A percentile compares a stretch with the other conserved stretches of the same genome.
Evolutionary conservation across 208 protist genomes (phyloP).

Genomic region (Trypanosoma caninum): DNA sequence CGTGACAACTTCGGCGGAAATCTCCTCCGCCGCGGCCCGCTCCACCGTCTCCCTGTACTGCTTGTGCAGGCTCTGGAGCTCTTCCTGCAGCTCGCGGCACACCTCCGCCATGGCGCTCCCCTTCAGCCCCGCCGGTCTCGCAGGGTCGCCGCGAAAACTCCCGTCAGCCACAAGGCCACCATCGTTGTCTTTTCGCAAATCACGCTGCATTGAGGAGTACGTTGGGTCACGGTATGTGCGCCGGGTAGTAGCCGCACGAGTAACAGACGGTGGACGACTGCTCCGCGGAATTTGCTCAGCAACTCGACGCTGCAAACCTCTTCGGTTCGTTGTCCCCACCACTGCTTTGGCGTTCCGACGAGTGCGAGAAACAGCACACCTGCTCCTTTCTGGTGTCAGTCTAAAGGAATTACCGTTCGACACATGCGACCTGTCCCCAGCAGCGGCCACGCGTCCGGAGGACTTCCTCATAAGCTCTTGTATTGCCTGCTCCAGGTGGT

Average conservation of each 20-base stretch:
- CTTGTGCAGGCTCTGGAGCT: slow-evolving; percentile 60
- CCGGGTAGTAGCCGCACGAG: slow-evolving; percentile 12
- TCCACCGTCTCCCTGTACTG: slow-evolving; percentile 72
- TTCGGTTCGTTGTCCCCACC: background rate
- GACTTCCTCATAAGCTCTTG: slow-evolving; percentile 28
- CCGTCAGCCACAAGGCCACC: background rate
- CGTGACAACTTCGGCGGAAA: slow-evolving; percentile 53
- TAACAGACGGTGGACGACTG: slow-evolving; percentile 9
- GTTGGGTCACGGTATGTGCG: slow-evolving; percentile 76
- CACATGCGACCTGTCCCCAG: slow-evolving; percentile 1
- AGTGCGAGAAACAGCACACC: background rate
- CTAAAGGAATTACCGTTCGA: slow-evolving; percentile 2
- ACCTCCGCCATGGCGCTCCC: slow-evolving; percentile 48
- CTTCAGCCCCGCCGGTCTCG: background rate
- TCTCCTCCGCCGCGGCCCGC: slow-evolving; percentile 41
- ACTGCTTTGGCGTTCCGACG: background rate
- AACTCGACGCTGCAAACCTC: background rate
- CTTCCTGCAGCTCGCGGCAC: slow-evolving; percentile 53
- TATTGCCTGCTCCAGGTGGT: slow-evolving; percentile 68
- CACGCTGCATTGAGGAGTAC: slow-evolving; percentile 79
- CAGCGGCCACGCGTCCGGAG: background rate
- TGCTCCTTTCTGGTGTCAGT: slow-evolving; percentile 5
- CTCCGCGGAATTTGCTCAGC: background rate
- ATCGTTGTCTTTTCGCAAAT: slow-evolving; percentile 53
- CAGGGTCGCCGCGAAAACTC: background rate